A percentile compares a stretch with the other conserved stretches of the same genome.
phyloP scores from a whole-genome alignment of 441 rosid species.

The Croton laevigatus region DNA sequence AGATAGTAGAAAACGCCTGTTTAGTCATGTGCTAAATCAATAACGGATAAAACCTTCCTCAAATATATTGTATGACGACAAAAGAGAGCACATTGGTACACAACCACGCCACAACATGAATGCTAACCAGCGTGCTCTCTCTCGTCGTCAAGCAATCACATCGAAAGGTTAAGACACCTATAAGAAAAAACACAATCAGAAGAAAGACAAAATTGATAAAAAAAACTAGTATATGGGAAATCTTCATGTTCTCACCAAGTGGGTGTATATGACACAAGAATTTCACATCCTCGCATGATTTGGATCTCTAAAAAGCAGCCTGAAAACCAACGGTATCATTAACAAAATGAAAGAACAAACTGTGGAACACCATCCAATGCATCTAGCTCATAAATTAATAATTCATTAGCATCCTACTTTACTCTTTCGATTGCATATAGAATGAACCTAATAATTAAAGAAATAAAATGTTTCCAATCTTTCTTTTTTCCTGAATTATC shows the following conservation, averaged over 20 bases:
- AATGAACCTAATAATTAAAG: neutral
- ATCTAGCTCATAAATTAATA: neutral
- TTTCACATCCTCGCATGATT: neutral
- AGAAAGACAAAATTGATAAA: neutral
- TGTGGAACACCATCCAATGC: neutral
- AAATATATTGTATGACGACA: slow-evolving; percentile 33
- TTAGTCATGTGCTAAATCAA: neutral
- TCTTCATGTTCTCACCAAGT: neutral
- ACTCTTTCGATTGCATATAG: neutral
- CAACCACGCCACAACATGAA: slow-evolving; percentile 31
- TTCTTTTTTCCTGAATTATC: neutral
- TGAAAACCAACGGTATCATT: too few relatives aligned
- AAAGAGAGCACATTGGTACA: slow-evolving; percentile 41
- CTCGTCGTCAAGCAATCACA: slow-evolving; percentile 43
- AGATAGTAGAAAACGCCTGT: neutral
- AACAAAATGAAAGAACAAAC: neutral
- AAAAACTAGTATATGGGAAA: neutral
- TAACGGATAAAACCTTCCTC: neutral
- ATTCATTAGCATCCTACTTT: neutral
- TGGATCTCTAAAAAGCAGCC: neutral
- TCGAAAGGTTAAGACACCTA: slow-evolving; percentile 16
- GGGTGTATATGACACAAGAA: neutral
- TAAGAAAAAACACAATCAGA: neutral
- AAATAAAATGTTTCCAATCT: neutral
- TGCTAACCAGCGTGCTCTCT: slow-evolving; percentile 56